phyloP scores from a whole-genome alignment of 345 rosid genomes.

The Gossypium rotundifolium region DNA sequence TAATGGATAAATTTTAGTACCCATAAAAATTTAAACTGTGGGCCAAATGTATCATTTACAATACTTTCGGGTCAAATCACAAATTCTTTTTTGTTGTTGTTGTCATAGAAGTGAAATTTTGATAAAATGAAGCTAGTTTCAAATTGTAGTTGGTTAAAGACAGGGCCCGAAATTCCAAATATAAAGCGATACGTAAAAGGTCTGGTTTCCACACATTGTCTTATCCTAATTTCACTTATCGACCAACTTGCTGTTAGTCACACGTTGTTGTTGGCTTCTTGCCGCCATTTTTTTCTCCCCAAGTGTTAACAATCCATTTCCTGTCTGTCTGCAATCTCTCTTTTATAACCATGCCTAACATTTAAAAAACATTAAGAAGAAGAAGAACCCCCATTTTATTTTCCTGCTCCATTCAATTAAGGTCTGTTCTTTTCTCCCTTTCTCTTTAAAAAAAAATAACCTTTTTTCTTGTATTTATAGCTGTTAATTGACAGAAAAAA shows the following conservation, averaged over 20 bases:
- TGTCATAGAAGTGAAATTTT: not conserved
- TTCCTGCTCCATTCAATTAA: not conserved
- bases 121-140: not conserved
- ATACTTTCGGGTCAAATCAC: not conserved
- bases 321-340: not conserved
- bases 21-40: not conserved
- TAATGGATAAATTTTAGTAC: not conserved
- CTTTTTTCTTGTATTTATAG: too few species aligned
- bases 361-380: not conserved
- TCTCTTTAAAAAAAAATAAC: not conserved
- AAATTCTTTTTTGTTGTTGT: too few species aligned
- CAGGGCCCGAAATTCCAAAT: not conserved
- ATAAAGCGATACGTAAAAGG: conserved; percentile 3
- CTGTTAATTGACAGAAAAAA: too few species aligned
- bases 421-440: not conserved
- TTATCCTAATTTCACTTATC: conserved; percentile 7
- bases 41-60: not conserved
- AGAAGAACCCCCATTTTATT: not conserved
- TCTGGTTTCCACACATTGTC: conserved; percentile 8
- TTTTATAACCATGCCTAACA: not conserved
- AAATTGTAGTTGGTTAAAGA: not conserved
- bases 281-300: not conserved
- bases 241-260: not conserved
- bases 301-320: not conserved
- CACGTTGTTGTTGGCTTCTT: not conserved